Percentiles rank a stretch among this genome's conserved stretches.
Conservation (phyloP, 1,284 basidiomycete species). For the Ustilago trichophora region DNA sequence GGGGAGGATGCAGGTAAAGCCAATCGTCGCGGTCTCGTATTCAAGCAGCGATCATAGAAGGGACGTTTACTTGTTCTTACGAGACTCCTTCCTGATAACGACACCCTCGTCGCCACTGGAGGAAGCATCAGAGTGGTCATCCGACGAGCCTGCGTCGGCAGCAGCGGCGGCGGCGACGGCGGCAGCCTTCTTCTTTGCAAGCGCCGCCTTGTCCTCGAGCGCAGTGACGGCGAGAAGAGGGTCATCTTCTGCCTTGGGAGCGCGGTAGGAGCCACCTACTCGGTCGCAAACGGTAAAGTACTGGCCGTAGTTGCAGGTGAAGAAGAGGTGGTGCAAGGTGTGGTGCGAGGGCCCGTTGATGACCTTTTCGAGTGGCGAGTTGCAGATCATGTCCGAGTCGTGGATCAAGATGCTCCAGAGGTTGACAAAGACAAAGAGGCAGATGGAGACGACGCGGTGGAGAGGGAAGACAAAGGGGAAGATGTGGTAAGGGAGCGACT, state of each 20-base stretch:
- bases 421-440: conserved; percentile 66
- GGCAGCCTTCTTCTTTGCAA: conserved; percentile 16
- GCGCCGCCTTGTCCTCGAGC: conserved; percentile 19
- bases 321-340: conserved; percentile 93
- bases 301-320: conserved; percentile 92
- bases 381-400: conserved; percentile 99
- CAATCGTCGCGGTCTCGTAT: too few relatives aligned
- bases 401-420: conserved; percentile 74
- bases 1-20: too few relatives aligned
- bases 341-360: conserved; percentile 99
- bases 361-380: conserved; percentile 84
- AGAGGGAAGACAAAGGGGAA: conserved; percentile 92
- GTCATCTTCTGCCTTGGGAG: conserved; percentile 83
- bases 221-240: conserved; percentile 73
- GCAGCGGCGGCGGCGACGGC: too few relatives aligned
- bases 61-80: conserved; percentile 43
- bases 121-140: conserved; percentile 27
- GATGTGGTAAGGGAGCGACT: conserved; percentile 93
- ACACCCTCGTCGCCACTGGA: conserved; percentile 37
- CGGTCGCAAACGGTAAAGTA: conserved; percentile 97
- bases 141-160: background rate
- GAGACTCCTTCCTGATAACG: conserved; percentile 36
- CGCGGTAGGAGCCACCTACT: conserved; percentile 82
- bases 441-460: conserved; percentile 70
- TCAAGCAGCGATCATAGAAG: too few relatives aligned